A percentile compares a stretch with the other conserved stretches of the same genome.
Evolutionary conservation across 2,329 filamentous ascomycete species (phyloP).

Genomic region (Hypoxylon sp.): DNA sequence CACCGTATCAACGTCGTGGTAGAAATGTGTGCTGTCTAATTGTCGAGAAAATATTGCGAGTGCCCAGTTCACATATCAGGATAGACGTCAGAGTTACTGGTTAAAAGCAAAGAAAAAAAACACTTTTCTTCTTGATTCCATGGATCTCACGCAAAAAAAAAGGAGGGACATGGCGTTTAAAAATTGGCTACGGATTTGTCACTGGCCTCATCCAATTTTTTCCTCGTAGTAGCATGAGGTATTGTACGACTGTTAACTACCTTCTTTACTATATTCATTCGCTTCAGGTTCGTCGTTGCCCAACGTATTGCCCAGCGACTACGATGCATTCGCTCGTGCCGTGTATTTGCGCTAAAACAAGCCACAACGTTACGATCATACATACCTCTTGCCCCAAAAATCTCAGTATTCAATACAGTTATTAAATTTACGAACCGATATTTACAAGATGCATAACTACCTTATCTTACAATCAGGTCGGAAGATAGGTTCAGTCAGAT

Average conservation of each 20-base stretch:
- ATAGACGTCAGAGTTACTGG: slow-evolving; percentile 14
- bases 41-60: slow-evolving; percentile 4
- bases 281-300: slow-evolving; percentile 8
- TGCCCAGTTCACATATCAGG: slow-evolving; percentile 4
- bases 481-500: neutral
- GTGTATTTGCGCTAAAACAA: slow-evolving; percentile 7
- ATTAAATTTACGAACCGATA: slow-evolving; percentile 8
- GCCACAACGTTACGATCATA: slow-evolving; percentile 19
- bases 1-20: slow-evolving; percentile 23
- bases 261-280: slow-evolving; percentile 10
- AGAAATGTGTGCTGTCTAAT: slow-evolving; percentile 10
- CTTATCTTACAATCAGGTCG: neutral
- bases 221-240: slow-evolving; percentile 12
- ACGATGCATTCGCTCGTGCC: neutral
- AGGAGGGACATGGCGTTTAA: slow-evolving; percentile 21
- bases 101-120: slow-evolving; percentile 13
- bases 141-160: slow-evolving; percentile 16
- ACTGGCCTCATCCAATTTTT: slow-evolving; percentile 17
- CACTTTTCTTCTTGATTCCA: slow-evolving; percentile 6
- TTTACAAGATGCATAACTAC: neutral
- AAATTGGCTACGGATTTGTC: slow-evolving; percentile 22
- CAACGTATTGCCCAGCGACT: slow-evolving; percentile 8
- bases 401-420: slow-evolving; percentile 23
- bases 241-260: slow-evolving; percentile 21
- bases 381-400: slow-evolving; percentile 4